Conservation (phyloP, 331 rosid species). For the Saraca asoca region DNA sequence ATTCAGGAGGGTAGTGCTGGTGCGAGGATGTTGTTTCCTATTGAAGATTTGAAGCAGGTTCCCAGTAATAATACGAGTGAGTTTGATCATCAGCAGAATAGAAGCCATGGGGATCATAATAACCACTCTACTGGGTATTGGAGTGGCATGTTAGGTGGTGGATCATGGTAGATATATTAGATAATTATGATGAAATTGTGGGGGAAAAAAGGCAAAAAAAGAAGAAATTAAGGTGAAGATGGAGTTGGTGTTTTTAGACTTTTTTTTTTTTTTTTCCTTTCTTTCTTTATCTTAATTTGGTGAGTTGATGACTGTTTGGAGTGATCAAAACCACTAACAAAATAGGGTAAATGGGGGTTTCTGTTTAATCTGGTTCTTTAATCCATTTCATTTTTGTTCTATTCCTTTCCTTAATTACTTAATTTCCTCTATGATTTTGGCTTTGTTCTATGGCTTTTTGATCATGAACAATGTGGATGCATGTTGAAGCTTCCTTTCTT, state of each 20-base stretch:
- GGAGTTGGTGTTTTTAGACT: constrained; percentile 32
- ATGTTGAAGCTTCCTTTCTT: constrained; percentile 33
- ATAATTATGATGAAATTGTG: too few species aligned
- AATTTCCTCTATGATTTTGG: constrained; percentile 28
- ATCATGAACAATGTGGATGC: constrained; percentile 40
- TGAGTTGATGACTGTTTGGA: constrained; percentile 47
- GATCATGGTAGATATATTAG: constrained; percentile 69
- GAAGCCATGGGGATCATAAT: constrained; percentile 63
- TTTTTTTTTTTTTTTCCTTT: constrained; percentile 25
- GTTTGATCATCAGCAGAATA: constrained; percentile 56
- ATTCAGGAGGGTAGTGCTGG: constrained; percentile 50
- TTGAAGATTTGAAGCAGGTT: constrained; percentile 71
- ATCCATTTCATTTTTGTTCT: not conserved
- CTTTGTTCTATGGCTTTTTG: too few species aligned
- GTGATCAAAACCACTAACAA: constrained; percentile 53
- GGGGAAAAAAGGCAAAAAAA: not conserved
- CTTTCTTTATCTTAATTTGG: constrained; percentile 29
- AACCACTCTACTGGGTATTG: constrained; percentile 74
- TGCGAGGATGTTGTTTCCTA: constrained; percentile 84
- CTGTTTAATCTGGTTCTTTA: constrained; percentile 35
- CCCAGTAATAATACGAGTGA: constrained; percentile 47
- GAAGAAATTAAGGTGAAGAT: constrained; percentile 13
- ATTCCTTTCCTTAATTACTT: not conserved
- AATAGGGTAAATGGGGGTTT: constrained; percentile 48
- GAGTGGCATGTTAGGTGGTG: constrained; percentile 94